Conservation (phyloP, 2,329 filamentous ascomycete species). For the Parascedosporium putredinis region DNA sequence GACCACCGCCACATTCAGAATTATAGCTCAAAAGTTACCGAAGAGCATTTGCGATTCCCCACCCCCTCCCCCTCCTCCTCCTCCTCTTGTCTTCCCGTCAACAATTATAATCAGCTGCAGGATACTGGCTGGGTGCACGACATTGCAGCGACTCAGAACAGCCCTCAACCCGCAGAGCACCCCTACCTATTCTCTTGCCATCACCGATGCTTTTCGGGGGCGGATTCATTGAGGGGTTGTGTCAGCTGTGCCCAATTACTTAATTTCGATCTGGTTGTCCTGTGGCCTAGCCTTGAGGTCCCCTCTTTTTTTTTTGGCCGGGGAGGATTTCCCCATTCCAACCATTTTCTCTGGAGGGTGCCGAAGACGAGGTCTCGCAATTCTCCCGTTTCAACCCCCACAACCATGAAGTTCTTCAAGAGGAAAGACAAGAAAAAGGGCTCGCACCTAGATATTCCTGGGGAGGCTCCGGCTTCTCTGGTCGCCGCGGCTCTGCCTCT, state of each 20-base stretch:
- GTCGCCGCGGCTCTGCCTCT: slow-evolving; percentile 12
- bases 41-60: not conserved
- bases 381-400: not conserved
- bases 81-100: not conserved
- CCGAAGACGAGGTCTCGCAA: not conserved
- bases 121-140: not conserved
- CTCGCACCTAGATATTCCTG: slow-evolving; percentile 19
- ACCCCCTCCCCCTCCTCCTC: not conserved
- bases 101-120: not conserved
- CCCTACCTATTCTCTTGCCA: too few species aligned
- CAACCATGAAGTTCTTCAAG: slow-evolving; percentile 19
- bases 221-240: not conserved
- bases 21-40: not conserved
- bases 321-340: not conserved
- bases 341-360: not conserved
- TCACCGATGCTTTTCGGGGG: too few species aligned
- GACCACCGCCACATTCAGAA: too few species aligned
- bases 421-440: slow-evolving; percentile 26
- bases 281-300: too few species aligned
- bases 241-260: not conserved
- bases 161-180: too few species aligned
- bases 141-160: not conserved
- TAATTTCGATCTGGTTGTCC: too few species aligned
- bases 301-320: not conserved
- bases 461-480: slow-evolving; percentile 18